Evolutionary conservation across 1,284 basidiomycete species (phyloP), one percentile per base, ranked within the genome.

Genomic region (Puccinia coronata): DNA sequence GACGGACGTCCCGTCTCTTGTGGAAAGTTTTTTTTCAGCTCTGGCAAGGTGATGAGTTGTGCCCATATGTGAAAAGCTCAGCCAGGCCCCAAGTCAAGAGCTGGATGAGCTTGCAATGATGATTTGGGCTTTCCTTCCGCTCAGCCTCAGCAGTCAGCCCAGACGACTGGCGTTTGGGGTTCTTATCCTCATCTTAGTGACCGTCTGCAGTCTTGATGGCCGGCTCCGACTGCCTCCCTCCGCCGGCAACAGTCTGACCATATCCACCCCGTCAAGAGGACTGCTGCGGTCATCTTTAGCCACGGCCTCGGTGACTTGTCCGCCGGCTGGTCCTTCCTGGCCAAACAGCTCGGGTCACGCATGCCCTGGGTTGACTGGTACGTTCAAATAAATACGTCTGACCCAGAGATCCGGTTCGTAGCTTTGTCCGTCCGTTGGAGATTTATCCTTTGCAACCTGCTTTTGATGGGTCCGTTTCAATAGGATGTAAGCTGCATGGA

Each of bases 311-410:
- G 76, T 51, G 76, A 79, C 53, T 51, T 65, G 31, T 79, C 76
- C 9, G 49, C 41, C 23, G 76, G 76, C 6, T 79, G 76, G 76
- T 43, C 47, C 39, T 79, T 79, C 49, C 49, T 79, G 12, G 49
- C 63, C 16, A 18, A 79, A n/a, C 63, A 79, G 36, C 53, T 79
- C 41, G 43, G 63, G 16, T 49, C 76, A 14, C 61, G 41, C 12
- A 79, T 79, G 76, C 76, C 76, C 41, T 79, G 76, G 76, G 51
- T 79, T 39, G 57, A 79, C 41, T 79, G 76, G 76, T 77, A 18
- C 41, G 34, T 23, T 9, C 18, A 36, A 67, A 25, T 20, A n/a
- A n/a, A n/a, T n/a, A n/a, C n/a, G n/a, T n/a, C n/a, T n/a, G n/a
- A n/a, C n/a, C n/a, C n/a, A n/a, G n/a, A 23, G 11, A 2, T 28